These are phyloP conservation scores for Monosporozyma siamensis DNA, from an alignment of 805 yeast species.

Conservation along the genomic window DNA sequence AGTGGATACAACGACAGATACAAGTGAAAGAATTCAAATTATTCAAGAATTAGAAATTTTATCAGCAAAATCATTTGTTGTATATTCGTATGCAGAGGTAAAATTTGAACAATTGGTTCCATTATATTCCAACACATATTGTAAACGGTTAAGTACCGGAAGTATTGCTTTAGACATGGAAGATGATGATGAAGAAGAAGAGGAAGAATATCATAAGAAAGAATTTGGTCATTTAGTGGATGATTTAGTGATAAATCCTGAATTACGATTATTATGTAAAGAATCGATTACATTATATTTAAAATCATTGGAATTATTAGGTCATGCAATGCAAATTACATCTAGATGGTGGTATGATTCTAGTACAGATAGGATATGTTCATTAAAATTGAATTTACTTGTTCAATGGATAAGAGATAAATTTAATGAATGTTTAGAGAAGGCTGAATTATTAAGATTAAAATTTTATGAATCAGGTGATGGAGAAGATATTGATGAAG, in stretches of 20 bases:
- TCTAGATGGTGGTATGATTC: constrained; percentile 79
- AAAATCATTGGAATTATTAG: constrained; percentile 71
- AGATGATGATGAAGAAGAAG: constrained; percentile 5
- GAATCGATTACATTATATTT: constrained; percentile 83
- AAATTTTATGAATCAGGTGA: constrained; percentile 32
- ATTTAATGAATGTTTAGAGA: constrained; percentile 81
- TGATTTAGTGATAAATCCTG: background rate
- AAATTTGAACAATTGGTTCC: constrained; percentile 82
- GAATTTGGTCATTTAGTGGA: background rate
- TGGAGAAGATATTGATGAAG: constrained; percentile 13
- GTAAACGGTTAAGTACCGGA: constrained; percentile 18
- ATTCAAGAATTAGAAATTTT: constrained; percentile 52
- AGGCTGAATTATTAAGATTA: constrained; percentile 69
- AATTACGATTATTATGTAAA: constrained; percentile 41
- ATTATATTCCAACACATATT: constrained; percentile 1
- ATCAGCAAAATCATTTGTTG: constrained; percentile 86
- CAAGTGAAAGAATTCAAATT: constrained; percentile 24
- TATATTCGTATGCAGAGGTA: constrained; percentile 81
- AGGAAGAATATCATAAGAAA: background rate
- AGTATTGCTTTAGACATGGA: constrained; percentile 30
- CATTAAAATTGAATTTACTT: constrained; percentile 46
- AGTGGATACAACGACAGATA: too few relatives aligned
- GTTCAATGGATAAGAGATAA: constrained; percentile 89
- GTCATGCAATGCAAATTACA: constrained; percentile 78
- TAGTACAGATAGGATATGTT: constrained; percentile 32